Conservation (phyloP, 1,139 yeast genomes). For the Yarrowia galli region DNA sequence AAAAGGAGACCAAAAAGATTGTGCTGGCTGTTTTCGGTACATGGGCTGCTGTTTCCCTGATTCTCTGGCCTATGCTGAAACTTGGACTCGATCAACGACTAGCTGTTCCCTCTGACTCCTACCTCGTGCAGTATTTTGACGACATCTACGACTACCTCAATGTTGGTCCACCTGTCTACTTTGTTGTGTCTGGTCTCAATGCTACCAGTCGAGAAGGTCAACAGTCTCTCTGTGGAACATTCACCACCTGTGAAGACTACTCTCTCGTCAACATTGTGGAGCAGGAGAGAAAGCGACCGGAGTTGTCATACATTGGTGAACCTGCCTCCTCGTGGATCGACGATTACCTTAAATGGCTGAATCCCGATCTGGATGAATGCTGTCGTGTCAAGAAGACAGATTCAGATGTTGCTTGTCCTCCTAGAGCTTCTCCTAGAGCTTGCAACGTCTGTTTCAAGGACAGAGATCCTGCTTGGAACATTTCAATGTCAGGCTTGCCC, state of each 20-base stretch:
- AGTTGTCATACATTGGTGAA: slow-evolving; percentile 70
- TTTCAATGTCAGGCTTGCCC: slow-evolving; percentile 85
- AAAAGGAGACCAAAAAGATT: slow-evolving; percentile 57
- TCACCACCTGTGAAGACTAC: slow-evolving; percentile 78
- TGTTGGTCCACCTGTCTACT: slow-evolving; percentile 91
- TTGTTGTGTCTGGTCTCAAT: slow-evolving; percentile 73
- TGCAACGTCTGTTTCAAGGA: slow-evolving; percentile 74
- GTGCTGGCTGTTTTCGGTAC: slow-evolving; percentile 63
- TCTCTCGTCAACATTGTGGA: slow-evolving; percentile 86
- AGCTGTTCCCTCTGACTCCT: slow-evolving; percentile 85
- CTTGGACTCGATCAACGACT: slow-evolving; percentile 88
- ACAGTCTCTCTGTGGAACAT: slow-evolving; percentile 82
- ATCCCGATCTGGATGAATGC: slow-evolving; percentile 86
- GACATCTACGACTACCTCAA: slow-evolving; percentile 76
- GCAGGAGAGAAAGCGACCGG: slow-evolving; percentile 76
- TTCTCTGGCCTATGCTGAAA: slow-evolving; percentile 70
- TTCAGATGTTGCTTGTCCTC: slow-evolving; percentile 65
- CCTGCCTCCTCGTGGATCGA: slow-evolving; percentile 94
- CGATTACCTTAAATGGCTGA: slow-evolving; percentile 84
- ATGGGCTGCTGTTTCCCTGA: slow-evolving; percentile 72
- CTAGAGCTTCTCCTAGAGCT: slow-evolving; percentile 70
- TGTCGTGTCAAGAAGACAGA: slow-evolving; percentile 64
- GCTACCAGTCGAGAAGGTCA: slow-evolving; percentile 68
- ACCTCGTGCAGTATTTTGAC: slow-evolving; percentile 77
- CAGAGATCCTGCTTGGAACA: slow-evolving; percentile 67